A percentile compares a stretch with the other conserved stretches of the same genome.
These are phyloP conservation scores for Hypoxylon rickii DNA, from an alignment of 495 filamentous ascomycete genomes.

Conservation along the genomic window DNA sequence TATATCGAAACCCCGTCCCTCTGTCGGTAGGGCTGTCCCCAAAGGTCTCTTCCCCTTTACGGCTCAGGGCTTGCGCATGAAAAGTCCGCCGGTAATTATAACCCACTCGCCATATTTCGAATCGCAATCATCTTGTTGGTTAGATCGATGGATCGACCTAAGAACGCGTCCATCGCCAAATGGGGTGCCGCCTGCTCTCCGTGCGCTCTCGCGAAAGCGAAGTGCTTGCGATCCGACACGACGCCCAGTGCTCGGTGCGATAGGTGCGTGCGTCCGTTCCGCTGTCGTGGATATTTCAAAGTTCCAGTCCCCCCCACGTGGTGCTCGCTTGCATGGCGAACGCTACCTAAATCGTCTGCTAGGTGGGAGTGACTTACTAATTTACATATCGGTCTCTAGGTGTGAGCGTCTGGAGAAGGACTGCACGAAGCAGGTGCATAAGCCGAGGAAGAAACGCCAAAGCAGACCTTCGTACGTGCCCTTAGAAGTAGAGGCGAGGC, in stretches of 20 bases:
- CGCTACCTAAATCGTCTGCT: too few relatives aligned
- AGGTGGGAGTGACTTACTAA: conserved; percentile 6
- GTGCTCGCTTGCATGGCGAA: too few relatives aligned
- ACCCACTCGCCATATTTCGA: neutral
- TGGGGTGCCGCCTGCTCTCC: conserved; percentile 45
- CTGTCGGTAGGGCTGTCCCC: too few relatives aligned
- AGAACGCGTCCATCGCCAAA: conserved; percentile 32
- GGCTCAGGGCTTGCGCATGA: conserved; percentile 11
- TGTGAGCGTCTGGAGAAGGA: conserved; percentile 43
- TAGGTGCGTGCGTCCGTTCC: conserved; percentile 37
- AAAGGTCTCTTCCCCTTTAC: too few relatives aligned
- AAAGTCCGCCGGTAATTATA: conserved; percentile 33
- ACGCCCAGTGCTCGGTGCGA: conserved; percentile 30
- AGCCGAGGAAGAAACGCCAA: conserved; percentile 43
- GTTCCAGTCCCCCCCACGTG: too few relatives aligned
- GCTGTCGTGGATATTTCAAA: too few relatives aligned
- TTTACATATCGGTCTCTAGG: conserved; percentile 17
- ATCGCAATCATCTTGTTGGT: neutral
- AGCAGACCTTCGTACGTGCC: conserved; percentile 42
- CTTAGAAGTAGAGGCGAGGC: neutral
- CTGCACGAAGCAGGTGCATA: conserved; percentile 37
- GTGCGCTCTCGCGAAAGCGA: conserved; percentile 43
- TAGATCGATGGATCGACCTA: conserved; percentile 22
- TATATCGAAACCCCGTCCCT: conserved; percentile 23
- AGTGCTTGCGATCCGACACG: conserved; percentile 34